phyloP scores from a whole-genome alignment of 345 rosid species.

The Tarenaya hassleriana region DNA sequence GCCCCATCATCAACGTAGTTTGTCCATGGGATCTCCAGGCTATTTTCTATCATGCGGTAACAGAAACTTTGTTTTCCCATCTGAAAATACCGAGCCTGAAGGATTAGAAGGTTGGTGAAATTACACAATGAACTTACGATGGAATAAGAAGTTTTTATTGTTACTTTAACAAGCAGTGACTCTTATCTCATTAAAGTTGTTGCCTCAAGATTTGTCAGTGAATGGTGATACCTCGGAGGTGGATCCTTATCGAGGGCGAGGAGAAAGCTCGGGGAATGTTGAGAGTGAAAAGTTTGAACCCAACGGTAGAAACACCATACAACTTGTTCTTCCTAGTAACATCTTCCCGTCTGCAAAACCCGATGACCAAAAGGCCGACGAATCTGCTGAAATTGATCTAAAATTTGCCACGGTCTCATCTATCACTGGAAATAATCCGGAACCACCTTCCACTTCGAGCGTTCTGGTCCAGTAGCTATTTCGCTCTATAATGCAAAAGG shows the following conservation, averaged over 20 bases:
- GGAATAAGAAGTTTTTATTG: background rate
- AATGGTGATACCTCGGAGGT: constrained; percentile 27
- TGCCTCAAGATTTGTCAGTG: constrained; percentile 24
- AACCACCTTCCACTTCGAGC: constrained; percentile 21
- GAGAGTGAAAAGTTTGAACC: constrained; percentile 21
- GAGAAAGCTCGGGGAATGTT: constrained; percentile 7
- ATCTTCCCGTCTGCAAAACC: constrained; percentile 47
- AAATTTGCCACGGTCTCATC: constrained; percentile 30
- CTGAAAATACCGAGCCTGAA: constrained; percentile 37
- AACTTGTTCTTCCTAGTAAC: constrained; percentile 48
- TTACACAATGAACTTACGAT: too few relatives aligned
- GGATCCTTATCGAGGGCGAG: constrained; percentile 32
- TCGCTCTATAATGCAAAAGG: constrained; percentile 28
- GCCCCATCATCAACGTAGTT: constrained; percentile 52
- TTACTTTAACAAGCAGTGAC: constrained; percentile 1
- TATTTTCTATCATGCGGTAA: constrained; percentile 26
- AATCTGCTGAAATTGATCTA: constrained; percentile 20
- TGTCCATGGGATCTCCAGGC: constrained; percentile 50
- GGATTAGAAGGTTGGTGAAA: constrained; percentile 22
- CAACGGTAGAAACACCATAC: constrained; percentile 24
- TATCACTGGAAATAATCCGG: constrained; percentile 24
- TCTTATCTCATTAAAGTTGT: background rate
- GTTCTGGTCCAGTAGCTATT: constrained; percentile 31
- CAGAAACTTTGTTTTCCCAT: constrained; percentile 27
- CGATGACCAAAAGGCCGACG: constrained; percentile 18